Percentiles rank a stretch among this genome's conserved stretches.
Evolutionary conservation across 2,329 filamentous ascomycete genomes (phyloP).

Genomic region (Botrytis aclada): DNA sequence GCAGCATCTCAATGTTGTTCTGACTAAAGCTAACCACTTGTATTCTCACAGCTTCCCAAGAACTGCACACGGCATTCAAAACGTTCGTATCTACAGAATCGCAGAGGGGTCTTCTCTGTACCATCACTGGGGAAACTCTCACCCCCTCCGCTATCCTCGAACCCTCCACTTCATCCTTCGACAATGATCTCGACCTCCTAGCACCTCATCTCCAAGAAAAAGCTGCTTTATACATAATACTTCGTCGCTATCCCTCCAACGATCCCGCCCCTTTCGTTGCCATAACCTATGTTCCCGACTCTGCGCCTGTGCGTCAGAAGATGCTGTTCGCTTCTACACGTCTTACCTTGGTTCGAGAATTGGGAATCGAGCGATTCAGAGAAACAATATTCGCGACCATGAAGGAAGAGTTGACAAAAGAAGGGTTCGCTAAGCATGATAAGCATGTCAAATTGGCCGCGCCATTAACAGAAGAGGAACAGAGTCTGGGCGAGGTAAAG

Average conservation of each 20-base stretch:
- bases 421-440: slow-evolving; percentile 71
- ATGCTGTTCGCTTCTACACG: slow-evolving; percentile 81
- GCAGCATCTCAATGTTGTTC: background rate
- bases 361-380: slow-evolving; percentile 75
- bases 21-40: slow-evolving; percentile 12
- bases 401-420: slow-evolving; percentile 63
- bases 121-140: slow-evolving; percentile 67
- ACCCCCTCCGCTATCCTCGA: slow-evolving; percentile 56
- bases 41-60: slow-evolving; percentile 60
- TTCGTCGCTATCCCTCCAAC: slow-evolving; percentile 63
- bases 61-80: slow-evolving; percentile 73
- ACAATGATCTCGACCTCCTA: slow-evolving; percentile 61
- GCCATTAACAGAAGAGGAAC: slow-evolving; percentile 77
- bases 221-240: slow-evolving; percentile 69
- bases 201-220: slow-evolving; percentile 62
- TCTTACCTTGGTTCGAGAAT: slow-evolving; percentile 70
- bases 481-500: slow-evolving; percentile 67
- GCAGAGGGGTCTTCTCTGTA: slow-evolving; percentile 68
- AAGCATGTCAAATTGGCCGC: slow-evolving; percentile 61
- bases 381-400: slow-evolving; percentile 73
- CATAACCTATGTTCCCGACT: slow-evolving; percentile 75
- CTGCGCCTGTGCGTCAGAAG: slow-evolving; percentile 77
- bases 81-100: slow-evolving; percentile 58
- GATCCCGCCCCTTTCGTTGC: slow-evolving; percentile 53
- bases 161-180: slow-evolving; percentile 55